phyloP scores from a whole-genome alignment of 768 basidiomycete species.

The Naganishia randhawae region DNA sequence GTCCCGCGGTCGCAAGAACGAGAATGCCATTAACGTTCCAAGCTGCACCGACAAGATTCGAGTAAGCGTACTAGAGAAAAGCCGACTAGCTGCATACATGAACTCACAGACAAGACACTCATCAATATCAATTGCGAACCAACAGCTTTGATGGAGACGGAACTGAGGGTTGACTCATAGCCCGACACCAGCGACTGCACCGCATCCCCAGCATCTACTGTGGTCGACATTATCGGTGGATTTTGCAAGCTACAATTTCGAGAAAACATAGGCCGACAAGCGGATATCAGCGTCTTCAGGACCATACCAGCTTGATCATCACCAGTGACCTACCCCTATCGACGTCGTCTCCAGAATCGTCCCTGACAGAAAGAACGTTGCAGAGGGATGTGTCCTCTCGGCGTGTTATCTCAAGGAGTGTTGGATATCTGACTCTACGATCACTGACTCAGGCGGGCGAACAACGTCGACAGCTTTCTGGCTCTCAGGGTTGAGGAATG shows the following conservation, averaged over 20 bases:
- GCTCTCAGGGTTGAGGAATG: too few relatives aligned
- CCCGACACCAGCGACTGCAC: slow-evolving; percentile 40
- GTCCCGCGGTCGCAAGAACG: slow-evolving; percentile 80
- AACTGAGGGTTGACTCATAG: slow-evolving; percentile 40
- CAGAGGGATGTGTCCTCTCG: not conserved
- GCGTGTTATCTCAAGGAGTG: not conserved
- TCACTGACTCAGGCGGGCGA: not conserved
- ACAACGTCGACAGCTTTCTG: not conserved
- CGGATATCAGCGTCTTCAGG: not conserved
- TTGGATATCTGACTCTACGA: not conserved
- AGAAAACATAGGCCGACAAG: not conserved
- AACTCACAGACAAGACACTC: slow-evolving; percentile 47
- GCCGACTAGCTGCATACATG: not conserved
- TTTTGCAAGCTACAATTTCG: not conserved
- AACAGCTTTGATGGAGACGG: slow-evolving; percentile 50
- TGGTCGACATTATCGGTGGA: not conserved
- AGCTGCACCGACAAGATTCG: slow-evolving; percentile 31
- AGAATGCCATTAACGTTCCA: slow-evolving; percentile 59
- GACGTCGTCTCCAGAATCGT: not conserved
- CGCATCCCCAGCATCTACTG: slow-evolving; percentile 15
- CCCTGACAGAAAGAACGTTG: not conserved
- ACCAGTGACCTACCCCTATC: not conserved
- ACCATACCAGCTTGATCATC: not conserved
- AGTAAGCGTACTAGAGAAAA: not conserved
- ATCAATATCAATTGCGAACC: slow-evolving; percentile 51